phyloP scores from a whole-genome alignment of 176 grass and related monocot genomes.

The Dendrocalamus sinicus region DNA sequence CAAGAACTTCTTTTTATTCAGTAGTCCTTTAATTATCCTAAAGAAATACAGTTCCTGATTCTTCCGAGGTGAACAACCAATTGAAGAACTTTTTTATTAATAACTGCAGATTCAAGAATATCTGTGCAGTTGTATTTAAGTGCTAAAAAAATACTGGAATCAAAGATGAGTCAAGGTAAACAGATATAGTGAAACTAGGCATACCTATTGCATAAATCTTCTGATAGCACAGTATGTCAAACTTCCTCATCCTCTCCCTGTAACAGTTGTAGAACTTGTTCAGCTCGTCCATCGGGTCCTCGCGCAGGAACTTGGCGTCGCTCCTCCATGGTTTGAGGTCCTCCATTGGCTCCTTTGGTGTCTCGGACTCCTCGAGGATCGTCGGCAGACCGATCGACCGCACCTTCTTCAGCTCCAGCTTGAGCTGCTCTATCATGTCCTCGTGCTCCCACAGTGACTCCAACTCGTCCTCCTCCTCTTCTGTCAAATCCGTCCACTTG shows the following conservation, averaged over 20 bases:
- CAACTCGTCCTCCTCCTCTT: conserved; percentile 81
- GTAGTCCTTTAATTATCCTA: background rate
- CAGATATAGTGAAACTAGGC: background rate
- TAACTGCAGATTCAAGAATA: background rate
- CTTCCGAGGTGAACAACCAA: background rate
- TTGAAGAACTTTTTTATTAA: background rate
- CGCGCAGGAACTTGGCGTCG: conserved; percentile 74
- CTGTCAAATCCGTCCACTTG: conserved; percentile 65
- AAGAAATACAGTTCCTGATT: background rate
- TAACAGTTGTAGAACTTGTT: conserved; percentile 97
- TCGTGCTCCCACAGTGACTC: conserved; percentile 96
- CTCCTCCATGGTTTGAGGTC: conserved; percentile 92
- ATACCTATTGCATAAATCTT: conserved; percentile 97
- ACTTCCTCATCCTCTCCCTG: conserved; percentile 95
- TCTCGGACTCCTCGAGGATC: conserved; percentile 87
- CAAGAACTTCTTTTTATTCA: background rate
- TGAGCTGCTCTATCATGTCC: conserved; percentile 92
- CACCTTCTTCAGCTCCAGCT: conserved; percentile 89
- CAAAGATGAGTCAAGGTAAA: background rate
- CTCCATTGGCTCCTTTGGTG: conserved; percentile 66
- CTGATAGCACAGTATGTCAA: conserved; percentile 89
- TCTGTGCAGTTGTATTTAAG: background rate
- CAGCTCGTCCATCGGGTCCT: conserved; percentile 89
- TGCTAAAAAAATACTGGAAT: conserved; percentile 26
- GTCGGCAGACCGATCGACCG: conserved; percentile 69